phyloP scores from a whole-genome alignment of 2,329 filamentous ascomycete genomes.

The Epichloe bromicola region DNA sequence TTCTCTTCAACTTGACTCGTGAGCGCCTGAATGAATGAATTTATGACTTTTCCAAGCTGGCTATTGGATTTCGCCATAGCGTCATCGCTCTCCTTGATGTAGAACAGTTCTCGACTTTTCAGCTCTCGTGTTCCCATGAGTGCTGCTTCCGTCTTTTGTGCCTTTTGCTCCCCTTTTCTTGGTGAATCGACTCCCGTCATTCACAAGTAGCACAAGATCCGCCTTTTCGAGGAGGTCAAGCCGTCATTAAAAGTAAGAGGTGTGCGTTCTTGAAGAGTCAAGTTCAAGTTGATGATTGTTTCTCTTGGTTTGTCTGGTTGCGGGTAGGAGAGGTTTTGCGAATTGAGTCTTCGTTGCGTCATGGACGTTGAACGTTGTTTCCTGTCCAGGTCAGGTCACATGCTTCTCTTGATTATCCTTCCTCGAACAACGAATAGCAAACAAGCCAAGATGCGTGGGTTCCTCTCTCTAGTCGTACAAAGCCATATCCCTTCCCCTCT shows the following conservation, averaged over 20 bases:
- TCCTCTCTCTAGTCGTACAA: constrained; percentile 23
- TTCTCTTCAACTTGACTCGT: not conserved
- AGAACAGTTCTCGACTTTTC: not conserved
- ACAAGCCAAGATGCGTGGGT: constrained; percentile 5
- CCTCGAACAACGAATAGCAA: not conserved
- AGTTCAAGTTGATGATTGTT: constrained; percentile 6
- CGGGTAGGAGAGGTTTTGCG: not conserved
- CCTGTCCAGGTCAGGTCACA: not conserved
- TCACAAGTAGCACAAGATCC: not conserved
- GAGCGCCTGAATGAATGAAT: not conserved
- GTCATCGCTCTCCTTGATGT: constrained; percentile 17
- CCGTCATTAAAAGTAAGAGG: not conserved
- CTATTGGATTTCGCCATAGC: constrained; percentile 24
- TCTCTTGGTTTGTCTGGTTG: constrained; percentile 1
- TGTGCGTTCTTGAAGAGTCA: not conserved
- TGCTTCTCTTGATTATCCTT: constrained; percentile 1
- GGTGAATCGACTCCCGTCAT: not conserved
- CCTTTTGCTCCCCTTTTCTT: not conserved
- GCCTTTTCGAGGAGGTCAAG: constrained; percentile 3
- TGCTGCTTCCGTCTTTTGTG: not conserved
- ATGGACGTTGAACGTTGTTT: not conserved
- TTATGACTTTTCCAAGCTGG: constrained; percentile 20
- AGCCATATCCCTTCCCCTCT: constrained; percentile 6
- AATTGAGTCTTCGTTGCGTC: not conserved
- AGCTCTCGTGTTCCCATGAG: not conserved